Percentiles rank a stretch among this genome's conserved stretches.
Evolutionary conservation across 768 basidiomycete genomes (phyloP).

Genomic region (Mycena albidolilacea): DNA sequence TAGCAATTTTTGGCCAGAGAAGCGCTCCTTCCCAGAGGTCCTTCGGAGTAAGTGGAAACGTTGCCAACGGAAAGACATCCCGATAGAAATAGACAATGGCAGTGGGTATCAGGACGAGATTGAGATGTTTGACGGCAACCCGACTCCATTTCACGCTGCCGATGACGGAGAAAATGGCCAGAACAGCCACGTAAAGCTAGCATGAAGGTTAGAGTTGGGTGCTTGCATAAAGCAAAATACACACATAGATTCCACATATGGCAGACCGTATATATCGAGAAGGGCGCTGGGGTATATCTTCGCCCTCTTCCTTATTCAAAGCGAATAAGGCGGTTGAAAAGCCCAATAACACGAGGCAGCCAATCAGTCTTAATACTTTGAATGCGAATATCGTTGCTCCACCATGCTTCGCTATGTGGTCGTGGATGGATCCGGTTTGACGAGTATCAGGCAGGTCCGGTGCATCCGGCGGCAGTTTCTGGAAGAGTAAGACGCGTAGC

Average conservation of each 20-base stretch:
- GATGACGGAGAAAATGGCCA: slow-evolving; percentile 9
- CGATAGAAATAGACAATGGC: slow-evolving; percentile 66
- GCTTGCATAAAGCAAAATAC: not conserved
- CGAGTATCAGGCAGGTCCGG: too few relatives aligned
- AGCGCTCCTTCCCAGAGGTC: slow-evolving; percentile 54
- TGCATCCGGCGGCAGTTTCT: too few relatives aligned
- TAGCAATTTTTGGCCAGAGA: slow-evolving; percentile 51
- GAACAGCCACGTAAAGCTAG: slow-evolving; percentile 14
- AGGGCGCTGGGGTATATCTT: not conserved
- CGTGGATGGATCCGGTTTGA: not conserved
- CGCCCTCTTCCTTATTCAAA: not conserved
- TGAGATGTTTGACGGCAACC: slow-evolving; percentile 2
- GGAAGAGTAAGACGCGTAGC: too few relatives aligned
- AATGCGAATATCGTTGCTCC: not conserved
- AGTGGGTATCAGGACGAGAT: slow-evolving; percentile 50
- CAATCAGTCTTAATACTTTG: slow-evolving; percentile 11
- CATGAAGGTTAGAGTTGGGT: not conserved
- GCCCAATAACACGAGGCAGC: slow-evolving; percentile 18
- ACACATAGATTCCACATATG: slow-evolving; percentile 12
- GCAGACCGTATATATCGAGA: not conserved
- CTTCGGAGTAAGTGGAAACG: slow-evolving; percentile 58
- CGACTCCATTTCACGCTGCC: not conserved
- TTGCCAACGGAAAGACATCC: slow-evolving; percentile 70
- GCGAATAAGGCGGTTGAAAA: slow-evolving; percentile 1
- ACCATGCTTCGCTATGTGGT: slow-evolving; percentile 1